These are phyloP conservation scores for Reutealis trisperma DNA, from an alignment of 345 rosid genomes.

Conservation along the genomic window DNA sequence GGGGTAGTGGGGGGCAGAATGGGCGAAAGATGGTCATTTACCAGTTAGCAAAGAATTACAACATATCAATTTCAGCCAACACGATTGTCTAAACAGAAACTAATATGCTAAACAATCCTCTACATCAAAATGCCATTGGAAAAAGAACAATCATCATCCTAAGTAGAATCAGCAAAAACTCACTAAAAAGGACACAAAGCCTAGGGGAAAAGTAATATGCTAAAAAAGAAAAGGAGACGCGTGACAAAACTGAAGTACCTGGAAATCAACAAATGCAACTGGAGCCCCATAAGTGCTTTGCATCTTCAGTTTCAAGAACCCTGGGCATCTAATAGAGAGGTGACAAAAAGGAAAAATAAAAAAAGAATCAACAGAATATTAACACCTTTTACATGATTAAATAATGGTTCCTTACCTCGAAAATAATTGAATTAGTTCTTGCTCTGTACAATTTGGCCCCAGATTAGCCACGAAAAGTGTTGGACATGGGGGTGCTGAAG, in stretches of 20 bases:
- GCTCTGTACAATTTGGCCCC: constrained; percentile 79
- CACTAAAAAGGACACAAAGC: not conserved
- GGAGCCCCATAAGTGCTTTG: constrained; percentile 78
- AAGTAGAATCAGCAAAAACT: not conserved
- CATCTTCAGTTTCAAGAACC: constrained; percentile 82
- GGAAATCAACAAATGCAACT: constrained; percentile 91
- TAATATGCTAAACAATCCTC: no score
- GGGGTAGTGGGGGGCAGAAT: not conserved
- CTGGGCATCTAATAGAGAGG: constrained; percentile 53
- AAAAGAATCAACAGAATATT: constrained; percentile 3
- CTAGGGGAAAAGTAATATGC: not conserved
- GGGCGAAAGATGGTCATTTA: no score
- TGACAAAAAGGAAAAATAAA: not conserved
- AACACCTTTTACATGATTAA: constrained; percentile 11
- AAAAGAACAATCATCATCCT: not conserved
- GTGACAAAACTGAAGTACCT: constrained; percentile 41
- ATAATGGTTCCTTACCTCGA: constrained; percentile 52
- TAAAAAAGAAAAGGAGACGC: not conserved
- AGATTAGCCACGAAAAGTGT: constrained; percentile 84
- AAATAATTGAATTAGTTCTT: constrained; percentile 77
- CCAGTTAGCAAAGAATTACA: not conserved
- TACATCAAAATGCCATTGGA: not conserved
- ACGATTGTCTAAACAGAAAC: not conserved
- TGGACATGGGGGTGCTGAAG: constrained; percentile 76
- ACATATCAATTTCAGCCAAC: not conserved